These are phyloP conservation scores for Fraxinus cuspidata DNA, from an alignment of 257 asterid genomes.

Conservation along the genomic window DNA sequence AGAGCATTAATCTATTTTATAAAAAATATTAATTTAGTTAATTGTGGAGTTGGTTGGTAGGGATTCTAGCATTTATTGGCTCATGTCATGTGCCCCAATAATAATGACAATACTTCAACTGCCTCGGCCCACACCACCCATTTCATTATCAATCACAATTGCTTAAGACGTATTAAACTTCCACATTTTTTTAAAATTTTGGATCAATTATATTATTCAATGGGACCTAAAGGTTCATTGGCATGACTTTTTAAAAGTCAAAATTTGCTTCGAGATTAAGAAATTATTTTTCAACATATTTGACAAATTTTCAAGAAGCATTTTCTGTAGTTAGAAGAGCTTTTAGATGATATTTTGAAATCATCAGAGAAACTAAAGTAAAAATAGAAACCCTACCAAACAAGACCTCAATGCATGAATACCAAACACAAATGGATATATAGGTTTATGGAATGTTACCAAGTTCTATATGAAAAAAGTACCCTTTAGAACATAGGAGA, in stretches of 20 bases:
- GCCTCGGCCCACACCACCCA: conserved; percentile 23
- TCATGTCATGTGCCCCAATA: conserved; percentile 56
- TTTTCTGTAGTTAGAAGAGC: no score
- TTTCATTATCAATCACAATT: conserved; percentile 1
- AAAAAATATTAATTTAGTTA: conserved; percentile 1
- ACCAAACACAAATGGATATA: conserved; percentile 3
- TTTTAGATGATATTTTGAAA: no score
- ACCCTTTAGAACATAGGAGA: background rate
- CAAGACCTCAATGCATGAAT: background rate
- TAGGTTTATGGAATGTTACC: background rate
- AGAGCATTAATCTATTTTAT: background rate
- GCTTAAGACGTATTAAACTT: conserved; percentile 6
- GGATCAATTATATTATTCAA: no score
- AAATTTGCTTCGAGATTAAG: no score
- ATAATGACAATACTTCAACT: conserved; percentile 50
- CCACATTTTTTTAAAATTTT: background rate
- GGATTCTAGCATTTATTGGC: conserved; percentile 35
- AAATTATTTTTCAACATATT: no score
- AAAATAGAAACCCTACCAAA: no score
- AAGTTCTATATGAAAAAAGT: background rate
- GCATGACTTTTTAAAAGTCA: no score
- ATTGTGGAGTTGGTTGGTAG: conserved; percentile 55
- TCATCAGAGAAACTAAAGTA: no score
- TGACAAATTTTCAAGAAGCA: no score
- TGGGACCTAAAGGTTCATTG: no score